phyloP scores from a whole-genome alignment of 2,329 filamentous ascomycete genomes.

The Aureobasidium sp. region DNA sequence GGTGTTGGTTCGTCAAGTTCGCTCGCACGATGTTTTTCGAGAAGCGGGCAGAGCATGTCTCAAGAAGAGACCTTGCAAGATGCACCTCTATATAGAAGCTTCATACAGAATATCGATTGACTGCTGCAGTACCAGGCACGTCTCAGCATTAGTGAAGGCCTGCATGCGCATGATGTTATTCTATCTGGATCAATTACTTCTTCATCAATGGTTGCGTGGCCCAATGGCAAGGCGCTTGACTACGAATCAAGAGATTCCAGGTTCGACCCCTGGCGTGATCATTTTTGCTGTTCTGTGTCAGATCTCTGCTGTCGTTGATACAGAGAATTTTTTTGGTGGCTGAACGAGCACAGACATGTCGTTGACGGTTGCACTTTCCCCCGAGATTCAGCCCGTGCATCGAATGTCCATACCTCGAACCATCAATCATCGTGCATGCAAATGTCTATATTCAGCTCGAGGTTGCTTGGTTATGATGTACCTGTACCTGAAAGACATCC shows the following conservation, averaged over 20 bases:
- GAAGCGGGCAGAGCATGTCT: neutral
- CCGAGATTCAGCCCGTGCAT: neutral
- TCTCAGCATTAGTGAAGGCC: neutral
- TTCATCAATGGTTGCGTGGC: conserved; percentile 31
- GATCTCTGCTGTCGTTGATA: too few relatives aligned
- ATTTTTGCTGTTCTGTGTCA: neutral
- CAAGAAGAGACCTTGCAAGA: neutral
- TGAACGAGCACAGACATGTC: neutral
- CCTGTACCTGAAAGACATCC: neutral
- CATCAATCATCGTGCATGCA: neutral
- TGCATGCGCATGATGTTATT: too few relatives aligned
- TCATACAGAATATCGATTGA: too few relatives aligned
- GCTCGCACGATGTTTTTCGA: neutral
- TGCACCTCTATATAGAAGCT: neutral
- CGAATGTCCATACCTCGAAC: neutral
- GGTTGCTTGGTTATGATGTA: neutral
- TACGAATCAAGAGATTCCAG: conserved; percentile 33
- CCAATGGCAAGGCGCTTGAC: conserved; percentile 54
- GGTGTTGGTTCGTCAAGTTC: conserved; percentile 6
- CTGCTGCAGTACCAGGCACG: neutral
- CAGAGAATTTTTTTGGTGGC: neutral
- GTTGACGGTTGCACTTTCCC: neutral
- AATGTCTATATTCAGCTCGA: neutral
- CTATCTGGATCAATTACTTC: neutral
- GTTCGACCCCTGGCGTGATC: conserved; percentile 17